phyloP scores from a whole-genome alignment of 352 stramenopile genomes.

The Globisporangium mamillatum region DNA sequence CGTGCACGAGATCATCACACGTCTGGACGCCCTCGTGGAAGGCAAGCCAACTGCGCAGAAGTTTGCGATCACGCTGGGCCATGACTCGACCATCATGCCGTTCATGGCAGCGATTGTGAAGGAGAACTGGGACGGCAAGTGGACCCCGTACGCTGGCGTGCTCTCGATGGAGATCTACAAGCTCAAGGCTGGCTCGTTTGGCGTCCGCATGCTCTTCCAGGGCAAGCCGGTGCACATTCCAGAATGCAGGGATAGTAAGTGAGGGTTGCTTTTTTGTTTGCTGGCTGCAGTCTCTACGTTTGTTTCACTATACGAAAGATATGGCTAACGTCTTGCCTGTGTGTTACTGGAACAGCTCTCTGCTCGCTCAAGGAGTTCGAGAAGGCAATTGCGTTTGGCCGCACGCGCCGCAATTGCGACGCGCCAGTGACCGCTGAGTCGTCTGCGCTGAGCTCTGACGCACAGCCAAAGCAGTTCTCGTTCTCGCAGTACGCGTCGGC shows the following conservation, averaged over 20 bases:
- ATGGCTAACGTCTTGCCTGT: not conserved
- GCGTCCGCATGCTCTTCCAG: slow-evolving; percentile 70
- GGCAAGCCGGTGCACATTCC: slow-evolving; percentile 66
- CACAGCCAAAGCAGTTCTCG: slow-evolving; percentile 13
- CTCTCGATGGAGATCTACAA: slow-evolving; percentile 82
- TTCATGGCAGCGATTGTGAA: slow-evolving; percentile 69
- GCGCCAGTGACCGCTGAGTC: slow-evolving; percentile 24
- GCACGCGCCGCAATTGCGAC: slow-evolving; percentile 50
- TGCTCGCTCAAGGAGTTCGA: slow-evolving; percentile 65
- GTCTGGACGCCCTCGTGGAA: slow-evolving; percentile 50
- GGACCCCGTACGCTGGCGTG: slow-evolving; percentile 82
- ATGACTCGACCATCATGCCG: slow-evolving; percentile 87
- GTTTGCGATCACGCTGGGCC: slow-evolving; percentile 73
- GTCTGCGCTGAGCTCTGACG: slow-evolving; percentile 23
- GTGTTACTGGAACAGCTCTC: slow-evolving; percentile 27
- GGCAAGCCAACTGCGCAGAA: slow-evolving; percentile 39
- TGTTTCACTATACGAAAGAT: slow-evolving; percentile 5
- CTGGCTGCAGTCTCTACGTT: no score
- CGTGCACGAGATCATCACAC: slow-evolving; percentile 61
- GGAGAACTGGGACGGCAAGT: slow-evolving; percentile 77
- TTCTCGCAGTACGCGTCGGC: slow-evolving; percentile 49
- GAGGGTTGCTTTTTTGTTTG: not conserved
- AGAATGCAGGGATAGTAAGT: slow-evolving; percentile 72
- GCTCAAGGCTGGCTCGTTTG: slow-evolving; percentile 52
- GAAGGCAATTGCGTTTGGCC: slow-evolving; percentile 54